Conservation (phyloP, 768 basidiomycete species). For the Floccularia luteovirens region DNA sequence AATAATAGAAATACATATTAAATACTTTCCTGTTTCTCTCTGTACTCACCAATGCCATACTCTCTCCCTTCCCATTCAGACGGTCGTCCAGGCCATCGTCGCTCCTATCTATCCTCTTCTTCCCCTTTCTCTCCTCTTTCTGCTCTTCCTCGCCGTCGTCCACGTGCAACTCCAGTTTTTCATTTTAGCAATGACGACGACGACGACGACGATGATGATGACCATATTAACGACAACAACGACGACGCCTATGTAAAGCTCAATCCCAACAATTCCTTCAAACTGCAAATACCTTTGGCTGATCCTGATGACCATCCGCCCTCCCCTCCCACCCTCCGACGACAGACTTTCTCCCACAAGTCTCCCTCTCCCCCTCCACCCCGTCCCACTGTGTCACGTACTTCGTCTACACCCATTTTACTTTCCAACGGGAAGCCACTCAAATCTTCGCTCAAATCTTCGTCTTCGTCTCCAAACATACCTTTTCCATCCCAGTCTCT, state of each 20-base stretch:
- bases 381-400: constrained; percentile 26
- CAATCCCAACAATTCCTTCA: constrained; percentile 12
- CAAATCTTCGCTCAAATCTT: constrained; percentile 75
- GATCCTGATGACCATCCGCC: constrained; percentile 14
- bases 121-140: constrained; percentile 37
- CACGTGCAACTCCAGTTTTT: constrained; percentile 17
- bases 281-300: constrained; percentile 7
- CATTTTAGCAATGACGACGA: constrained; percentile 26
- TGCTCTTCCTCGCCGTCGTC: constrained; percentile 28
- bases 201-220: constrained; percentile 32
- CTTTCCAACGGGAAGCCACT: constrained; percentile 80
- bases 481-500: constrained; percentile 22
- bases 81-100: constrained; percentile 26
- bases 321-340: constrained; percentile 7
- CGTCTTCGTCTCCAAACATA: constrained; percentile 41
- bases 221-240: constrained; percentile 22
- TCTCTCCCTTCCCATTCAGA: constrained; percentile 16
- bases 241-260: constrained; percentile 12
- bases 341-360: constrained; percentile 8
- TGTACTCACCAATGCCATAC: constrained; percentile 5
- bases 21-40: background rate
- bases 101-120: constrained; percentile 20
- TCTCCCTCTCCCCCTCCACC: constrained; percentile 12
- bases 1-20: background rate
- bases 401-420: constrained; percentile 34